Percentiles rank a stretch among this genome's conserved stretches.
Evolutionary conservation across 169 alveolate species (phyloP).

Genomic region (Theileria orientalis): DNA sequence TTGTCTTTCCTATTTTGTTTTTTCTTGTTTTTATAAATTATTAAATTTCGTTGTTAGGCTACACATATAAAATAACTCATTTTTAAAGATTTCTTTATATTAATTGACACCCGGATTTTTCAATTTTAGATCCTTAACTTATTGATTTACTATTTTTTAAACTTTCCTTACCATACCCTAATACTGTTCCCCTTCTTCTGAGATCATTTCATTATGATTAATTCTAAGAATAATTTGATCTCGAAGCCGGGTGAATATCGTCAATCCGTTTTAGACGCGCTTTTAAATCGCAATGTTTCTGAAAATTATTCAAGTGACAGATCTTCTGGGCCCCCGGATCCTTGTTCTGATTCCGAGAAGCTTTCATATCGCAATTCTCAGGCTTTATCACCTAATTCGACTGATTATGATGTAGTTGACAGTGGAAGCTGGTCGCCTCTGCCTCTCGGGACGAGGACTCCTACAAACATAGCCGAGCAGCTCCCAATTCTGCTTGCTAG

Average conservation of each 20-base stretch:
- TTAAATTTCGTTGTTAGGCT: neutral
- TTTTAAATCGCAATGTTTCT: constrained; percentile 42
- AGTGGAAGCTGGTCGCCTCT: neutral
- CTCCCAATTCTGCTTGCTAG: constrained; percentile 44
- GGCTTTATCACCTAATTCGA: neutral
- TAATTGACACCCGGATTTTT: neutral
- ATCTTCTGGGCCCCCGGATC: neutral
- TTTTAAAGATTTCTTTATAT: too few species aligned
- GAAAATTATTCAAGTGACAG: neutral
- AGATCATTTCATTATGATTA: constrained; percentile 7
- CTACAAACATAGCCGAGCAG: constrained; percentile 46
- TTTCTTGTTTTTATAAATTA: too few species aligned
- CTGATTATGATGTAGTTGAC: neutral
- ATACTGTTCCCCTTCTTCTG: too few species aligned
- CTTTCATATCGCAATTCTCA: constrained; percentile 2
- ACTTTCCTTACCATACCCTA: too few species aligned
- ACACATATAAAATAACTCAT: neutral
- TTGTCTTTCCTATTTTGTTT: too few species aligned
- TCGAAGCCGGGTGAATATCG: constrained; percentile 12
- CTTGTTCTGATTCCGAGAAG: constrained; percentile 1
- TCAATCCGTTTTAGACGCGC: constrained; percentile 52
- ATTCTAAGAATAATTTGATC: constrained; percentile 1
- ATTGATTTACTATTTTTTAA: too few species aligned
- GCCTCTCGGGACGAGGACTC: constrained; percentile 36
- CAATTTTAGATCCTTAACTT: too few species aligned